A percentile compares a stretch with the other conserved stretches of the same genome.
Conservation (phyloP, 2,329 filamentous ascomycete genomes). For the Emmonsiellopsis sp. region DNA sequence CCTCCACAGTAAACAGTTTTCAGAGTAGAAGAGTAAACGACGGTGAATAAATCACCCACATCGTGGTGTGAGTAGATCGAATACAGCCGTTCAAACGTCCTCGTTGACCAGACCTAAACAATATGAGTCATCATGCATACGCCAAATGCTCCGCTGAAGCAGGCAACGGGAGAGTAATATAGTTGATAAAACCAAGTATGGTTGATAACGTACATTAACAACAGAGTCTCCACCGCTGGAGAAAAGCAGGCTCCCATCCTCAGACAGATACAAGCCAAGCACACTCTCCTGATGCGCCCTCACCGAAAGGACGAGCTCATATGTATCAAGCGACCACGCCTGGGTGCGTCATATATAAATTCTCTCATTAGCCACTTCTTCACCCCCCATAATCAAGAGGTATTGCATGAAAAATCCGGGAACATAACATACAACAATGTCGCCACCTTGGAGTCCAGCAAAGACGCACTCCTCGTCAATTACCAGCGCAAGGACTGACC, state of each 20-base stretch:
- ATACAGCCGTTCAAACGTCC: conserved; percentile 65
- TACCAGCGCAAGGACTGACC: conserved; percentile 59
- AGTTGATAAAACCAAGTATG: background rate
- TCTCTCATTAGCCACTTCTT: background rate
- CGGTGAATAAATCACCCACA: conserved; percentile 89
- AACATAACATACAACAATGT: conserved; percentile 57
- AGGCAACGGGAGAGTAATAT: background rate
- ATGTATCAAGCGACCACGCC: conserved; percentile 82
- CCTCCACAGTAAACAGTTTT: conserved; percentile 84
- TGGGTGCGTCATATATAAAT: conserved; percentile 14
- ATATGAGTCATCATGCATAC: conserved; percentile 7
- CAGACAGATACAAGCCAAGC: conserved; percentile 70
- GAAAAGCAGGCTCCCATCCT: conserved; percentile 67
- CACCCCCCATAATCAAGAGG: conserved; percentile 8
- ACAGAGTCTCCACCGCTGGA: conserved; percentile 90
- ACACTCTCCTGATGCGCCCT: conserved; percentile 89
- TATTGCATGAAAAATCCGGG: background rate
- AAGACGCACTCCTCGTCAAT: conserved; percentile 76
- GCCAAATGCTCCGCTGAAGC: background rate
- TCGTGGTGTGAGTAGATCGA: conserved; percentile 91
- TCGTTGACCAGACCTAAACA: conserved; percentile 67
- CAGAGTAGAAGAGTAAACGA: conserved; percentile 72
- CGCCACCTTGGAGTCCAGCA: conserved; percentile 84
- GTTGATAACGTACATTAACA: conserved; percentile 56
- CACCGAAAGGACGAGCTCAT: conserved; percentile 66